phyloP scores from a whole-genome alignment of 345 rosid species.

The Arabidopsis thaliana region TAIR10.1 NC_003070.9:17997501-17998000 shows the following conservation, averaged over 20 bases:
- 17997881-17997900: slow-evolving; percentile 50
- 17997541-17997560: neutral
- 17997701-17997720: slow-evolving; percentile 32
- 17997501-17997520: neutral
- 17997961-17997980: too few relatives aligned
- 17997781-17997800: slow-evolving; percentile 64
- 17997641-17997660: too few relatives aligned
- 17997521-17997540: slow-evolving; percentile 18
- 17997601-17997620: slow-evolving; percentile 40
- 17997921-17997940: neutral
- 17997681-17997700: too few relatives aligned
- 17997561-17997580: neutral
- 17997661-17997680: too few relatives aligned
- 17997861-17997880: slow-evolving; percentile 36
- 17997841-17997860: slow-evolving; percentile 41
- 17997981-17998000: too few relatives aligned
- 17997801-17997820: slow-evolving; percentile 60
- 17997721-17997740: slow-evolving; percentile 64
- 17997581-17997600: slow-evolving; percentile 57
- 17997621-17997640: slow-evolving; percentile 60
- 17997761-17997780: slow-evolving; percentile 55
- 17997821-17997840: slow-evolving; percentile 41
- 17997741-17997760: slow-evolving; percentile 12
- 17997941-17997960: slow-evolving; percentile 1
- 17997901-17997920: slow-evolving; percentile 46